Evolutionary conservation across 2,329 filamentous ascomycete genomes (phyloP).

Genomic region (Apiospora phragmitis): DNA sequence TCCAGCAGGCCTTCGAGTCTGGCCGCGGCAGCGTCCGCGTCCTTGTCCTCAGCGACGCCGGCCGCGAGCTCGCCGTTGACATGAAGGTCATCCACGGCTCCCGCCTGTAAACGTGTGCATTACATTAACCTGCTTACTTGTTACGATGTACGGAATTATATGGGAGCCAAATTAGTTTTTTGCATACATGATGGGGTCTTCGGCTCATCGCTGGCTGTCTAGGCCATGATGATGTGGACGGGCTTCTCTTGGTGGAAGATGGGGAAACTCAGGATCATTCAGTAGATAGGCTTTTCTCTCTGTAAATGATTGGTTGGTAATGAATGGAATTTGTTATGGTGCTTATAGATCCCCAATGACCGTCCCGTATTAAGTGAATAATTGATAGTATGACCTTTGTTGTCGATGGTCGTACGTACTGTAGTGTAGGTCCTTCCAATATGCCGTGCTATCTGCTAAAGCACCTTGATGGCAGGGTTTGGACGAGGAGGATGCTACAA

Average conservation of each 20-base stretch:
- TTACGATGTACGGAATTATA: slow-evolving; percentile 29
- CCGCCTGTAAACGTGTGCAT: slow-evolving; percentile 52
- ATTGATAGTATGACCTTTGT: not conserved
- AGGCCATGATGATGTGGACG: not conserved
- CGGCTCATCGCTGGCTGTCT: not conserved
- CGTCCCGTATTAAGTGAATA: not conserved
- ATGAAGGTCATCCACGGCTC: slow-evolving; percentile 95
- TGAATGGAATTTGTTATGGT: slow-evolving; percentile 12
- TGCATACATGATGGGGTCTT: slow-evolving; percentile 21
- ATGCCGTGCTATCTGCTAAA: not conserved
- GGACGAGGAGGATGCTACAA: not conserved
- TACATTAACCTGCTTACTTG: slow-evolving; percentile 10
- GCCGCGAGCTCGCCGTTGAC: slow-evolving; percentile 94
- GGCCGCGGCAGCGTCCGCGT: slow-evolving; percentile 93
- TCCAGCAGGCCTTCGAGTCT: slow-evolving; percentile 81
- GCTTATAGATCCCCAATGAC: not conserved
- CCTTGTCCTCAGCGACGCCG: slow-evolving; percentile 91
- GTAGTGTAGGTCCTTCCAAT: not conserved
- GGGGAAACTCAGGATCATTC: slow-evolving; percentile 1
- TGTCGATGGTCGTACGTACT: not conserved
- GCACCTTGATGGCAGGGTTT: not conserved
- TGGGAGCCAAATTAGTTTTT: slow-evolving; percentile 27
- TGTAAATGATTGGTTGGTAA: slow-evolving; percentile 18
- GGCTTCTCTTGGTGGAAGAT: not conserved
- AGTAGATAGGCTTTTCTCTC: slow-evolving; percentile 12